Evolutionary conservation across 2,329 filamentous ascomycete genomes (phyloP).

Genomic region (Fulvia fulva): DNA sequence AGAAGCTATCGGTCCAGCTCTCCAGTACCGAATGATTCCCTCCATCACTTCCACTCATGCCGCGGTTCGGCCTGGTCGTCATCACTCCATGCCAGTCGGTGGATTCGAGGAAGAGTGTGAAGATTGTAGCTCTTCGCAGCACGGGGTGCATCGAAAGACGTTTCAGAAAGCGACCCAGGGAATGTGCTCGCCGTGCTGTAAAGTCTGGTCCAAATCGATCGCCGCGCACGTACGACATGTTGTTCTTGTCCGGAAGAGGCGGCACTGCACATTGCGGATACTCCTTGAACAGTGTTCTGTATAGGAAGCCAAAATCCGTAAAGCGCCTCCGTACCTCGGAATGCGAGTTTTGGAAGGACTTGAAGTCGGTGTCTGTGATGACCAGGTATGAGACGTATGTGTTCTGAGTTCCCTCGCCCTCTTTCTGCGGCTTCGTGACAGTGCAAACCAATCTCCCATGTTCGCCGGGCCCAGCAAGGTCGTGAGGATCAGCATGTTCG

Average conservation of each 20-base stretch:
- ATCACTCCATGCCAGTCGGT: conserved; percentile 96
- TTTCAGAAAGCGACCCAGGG: conserved; percentile 83
- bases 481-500: conserved; percentile 50
- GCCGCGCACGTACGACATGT: conserved; percentile 96
- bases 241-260: conserved; percentile 95
- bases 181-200: conserved; percentile 80
- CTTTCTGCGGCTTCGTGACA: conserved; percentile 81
- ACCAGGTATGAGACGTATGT: conserved; percentile 94
- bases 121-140: conserved; percentile 73
- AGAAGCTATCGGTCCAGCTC: conserved; percentile 89
- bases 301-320: conserved; percentile 96
- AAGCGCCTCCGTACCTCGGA: conserved; percentile 84
- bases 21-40: conserved; percentile 75
- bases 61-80: conserved; percentile 68
- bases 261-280: conserved; percentile 91
- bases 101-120: conserved; percentile 88
- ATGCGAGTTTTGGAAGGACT: conserved; percentile 78
- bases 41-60: conserved; percentile 41
- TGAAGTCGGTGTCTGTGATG: conserved; percentile 88
- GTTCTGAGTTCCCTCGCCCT: conserved; percentile 94
- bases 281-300: conserved; percentile 81
- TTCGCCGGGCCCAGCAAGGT: conserved; percentile 61
- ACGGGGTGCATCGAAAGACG: conserved; percentile 85
- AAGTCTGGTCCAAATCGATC: conserved; percentile 95
- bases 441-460: conserved; percentile 76